Conservation (phyloP, 2,329 filamentous ascomycete species). For the Cladobotryum protrusum region DNA sequence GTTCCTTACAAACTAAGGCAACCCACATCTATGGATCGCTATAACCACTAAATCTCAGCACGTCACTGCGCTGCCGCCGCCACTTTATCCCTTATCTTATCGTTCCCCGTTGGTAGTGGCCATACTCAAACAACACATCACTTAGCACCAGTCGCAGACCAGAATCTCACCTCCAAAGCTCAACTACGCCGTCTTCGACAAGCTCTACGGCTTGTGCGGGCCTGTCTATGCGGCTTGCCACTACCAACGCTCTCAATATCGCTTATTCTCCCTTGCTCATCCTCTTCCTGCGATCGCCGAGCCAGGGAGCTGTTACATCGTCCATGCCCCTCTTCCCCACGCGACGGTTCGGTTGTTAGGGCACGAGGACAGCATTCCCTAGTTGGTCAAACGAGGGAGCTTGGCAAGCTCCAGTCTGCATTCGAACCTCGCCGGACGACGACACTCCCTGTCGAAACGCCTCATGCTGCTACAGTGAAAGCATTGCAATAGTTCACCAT, state of each 20-base stretch:
- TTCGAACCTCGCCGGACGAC: background rate
- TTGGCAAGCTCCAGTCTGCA: background rate
- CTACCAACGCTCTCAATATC: background rate
- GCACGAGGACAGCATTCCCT: background rate
- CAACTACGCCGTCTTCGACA: too few species aligned
- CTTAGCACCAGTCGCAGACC: too few species aligned
- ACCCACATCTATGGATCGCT: too few species aligned
- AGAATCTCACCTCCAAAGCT: too few species aligned
- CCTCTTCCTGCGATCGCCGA: background rate
- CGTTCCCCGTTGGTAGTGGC: too few species aligned
- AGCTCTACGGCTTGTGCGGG: too few species aligned
- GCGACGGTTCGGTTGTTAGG: slow-evolving; percentile 5
- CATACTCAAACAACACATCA: too few species aligned
- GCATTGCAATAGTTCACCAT: slow-evolving; percentile 15
- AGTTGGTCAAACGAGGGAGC: background rate
- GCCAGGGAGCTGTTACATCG: background rate
- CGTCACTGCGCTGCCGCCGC: too few species aligned
- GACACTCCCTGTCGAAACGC: background rate
- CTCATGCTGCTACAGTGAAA: background rate
- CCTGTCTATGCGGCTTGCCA: too few species aligned
- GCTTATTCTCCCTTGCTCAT: background rate
- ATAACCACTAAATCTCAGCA: too few species aligned
- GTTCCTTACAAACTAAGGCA: too few species aligned
- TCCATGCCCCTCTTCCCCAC: slow-evolving; percentile 6
- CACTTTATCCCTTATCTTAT: too few species aligned